A percentile compares a stretch with the other conserved stretches of the same genome.
phyloP scores from a whole-genome alignment of 306 rosid species.

The Lotus japonicus region DNA sequence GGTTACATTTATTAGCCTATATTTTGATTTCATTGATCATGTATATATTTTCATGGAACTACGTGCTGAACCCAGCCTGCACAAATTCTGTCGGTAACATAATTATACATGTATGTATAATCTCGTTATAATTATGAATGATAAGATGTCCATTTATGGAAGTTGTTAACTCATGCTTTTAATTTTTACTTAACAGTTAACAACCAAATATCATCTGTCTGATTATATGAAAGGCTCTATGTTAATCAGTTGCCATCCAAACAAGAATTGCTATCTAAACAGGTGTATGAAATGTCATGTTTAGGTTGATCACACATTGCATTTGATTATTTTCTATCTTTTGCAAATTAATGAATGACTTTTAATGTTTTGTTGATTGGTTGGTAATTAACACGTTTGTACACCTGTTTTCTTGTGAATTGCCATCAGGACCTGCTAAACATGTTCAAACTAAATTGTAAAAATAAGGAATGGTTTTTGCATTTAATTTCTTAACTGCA shows the following conservation, averaged over 20 bases:
- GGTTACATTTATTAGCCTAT: constrained; percentile 45
- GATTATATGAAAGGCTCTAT: neutral
- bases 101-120: neutral
- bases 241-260: neutral
- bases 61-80: neutral
- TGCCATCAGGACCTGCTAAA: neutral
- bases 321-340: neutral
- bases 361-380: neutral
- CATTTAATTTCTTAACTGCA: neutral
- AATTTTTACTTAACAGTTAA: neutral
- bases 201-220: neutral
- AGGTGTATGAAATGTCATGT: neutral
- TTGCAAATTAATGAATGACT: neutral
- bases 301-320: neutral
- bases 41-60: constrained; percentile 1
- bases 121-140: neutral
- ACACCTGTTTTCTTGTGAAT: neutral
- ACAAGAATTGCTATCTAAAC: neutral
- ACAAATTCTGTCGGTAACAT: neutral
- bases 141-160: neutral
- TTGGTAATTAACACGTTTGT: neutral
- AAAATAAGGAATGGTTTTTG: neutral
- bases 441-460: neutral
- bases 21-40: constrained; percentile 13
- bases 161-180: neutral